phyloP scores from a whole-genome alignment of 1,139 yeast genomes.

The Tardiomyces blankii region DNA sequence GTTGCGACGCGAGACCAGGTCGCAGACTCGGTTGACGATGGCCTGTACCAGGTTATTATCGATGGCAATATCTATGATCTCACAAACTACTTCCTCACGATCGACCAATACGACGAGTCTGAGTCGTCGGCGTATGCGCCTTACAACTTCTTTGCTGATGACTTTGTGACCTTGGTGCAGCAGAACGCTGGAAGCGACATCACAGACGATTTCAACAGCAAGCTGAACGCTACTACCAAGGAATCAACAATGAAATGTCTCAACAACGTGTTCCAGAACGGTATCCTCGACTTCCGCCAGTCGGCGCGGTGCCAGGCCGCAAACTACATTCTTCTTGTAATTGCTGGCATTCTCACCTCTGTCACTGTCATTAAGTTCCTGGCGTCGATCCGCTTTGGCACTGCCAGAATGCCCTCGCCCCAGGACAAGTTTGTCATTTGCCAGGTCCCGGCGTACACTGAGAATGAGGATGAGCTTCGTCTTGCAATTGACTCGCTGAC shows the following conservation, averaged over 20 bases:
- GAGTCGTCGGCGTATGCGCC: slow-evolving; percentile 13
- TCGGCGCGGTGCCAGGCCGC: slow-evolving; percentile 30
- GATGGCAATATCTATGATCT: slow-evolving; percentile 28
- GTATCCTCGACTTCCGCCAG: slow-evolving; percentile 27
- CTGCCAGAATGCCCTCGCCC: slow-evolving; percentile 24
- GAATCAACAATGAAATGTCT: slow-evolving; percentile 24
- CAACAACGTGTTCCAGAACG: slow-evolving; percentile 26
- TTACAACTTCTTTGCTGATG: slow-evolving; percentile 25
- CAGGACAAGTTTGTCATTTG: slow-evolving; percentile 31
- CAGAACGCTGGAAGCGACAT: slow-evolving; percentile 26
- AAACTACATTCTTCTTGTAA: slow-evolving; percentile 26
- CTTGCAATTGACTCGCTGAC: slow-evolving; percentile 32
- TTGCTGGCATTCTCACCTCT: slow-evolving; percentile 27
- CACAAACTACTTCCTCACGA: slow-evolving; percentile 27
- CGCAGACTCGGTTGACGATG: slow-evolving; percentile 13
- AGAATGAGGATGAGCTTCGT: slow-evolving; percentile 30
- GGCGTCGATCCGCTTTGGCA: slow-evolving; percentile 29
- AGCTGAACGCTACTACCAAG: slow-evolving; percentile 15
- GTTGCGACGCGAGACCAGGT: slow-evolving; percentile 20
- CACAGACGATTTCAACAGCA: slow-evolving; percentile 12
- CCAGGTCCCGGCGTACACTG: slow-evolving; percentile 33
- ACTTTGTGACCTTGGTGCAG: slow-evolving; percentile 21
- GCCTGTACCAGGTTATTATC: slow-evolving; percentile 23
- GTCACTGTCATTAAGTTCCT: slow-evolving; percentile 30
- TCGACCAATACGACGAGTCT: slow-evolving; percentile 11